Evolutionary conservation across 495 filamentous ascomycete genomes (phyloP).

Genomic region (Xanthoparmelia taractica): DNA sequence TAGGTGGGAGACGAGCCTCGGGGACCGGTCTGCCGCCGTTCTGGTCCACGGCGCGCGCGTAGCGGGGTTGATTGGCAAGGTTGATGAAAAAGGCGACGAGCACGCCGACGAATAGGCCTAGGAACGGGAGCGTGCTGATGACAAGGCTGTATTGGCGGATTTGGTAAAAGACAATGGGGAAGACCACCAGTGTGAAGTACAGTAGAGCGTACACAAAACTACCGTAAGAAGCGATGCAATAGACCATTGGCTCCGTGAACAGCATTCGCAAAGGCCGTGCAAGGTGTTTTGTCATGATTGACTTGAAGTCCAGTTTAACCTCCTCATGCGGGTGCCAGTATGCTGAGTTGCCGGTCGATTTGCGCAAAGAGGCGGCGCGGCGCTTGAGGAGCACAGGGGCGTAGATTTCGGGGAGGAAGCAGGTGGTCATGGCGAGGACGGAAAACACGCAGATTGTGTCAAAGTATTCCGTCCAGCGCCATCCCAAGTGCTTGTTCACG

Average conservation of each 20-base stretch:
- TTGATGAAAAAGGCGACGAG: constrained; percentile 30
- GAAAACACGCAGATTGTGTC: background rate
- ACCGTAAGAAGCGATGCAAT: background rate
- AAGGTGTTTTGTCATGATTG: background rate
- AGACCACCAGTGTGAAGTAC: constrained; percentile 35
- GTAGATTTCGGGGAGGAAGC: background rate
- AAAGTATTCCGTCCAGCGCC: constrained; percentile 2
- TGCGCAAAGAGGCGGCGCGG: background rate
- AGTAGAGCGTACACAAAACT: constrained; percentile 32
- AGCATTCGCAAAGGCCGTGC: constrained; percentile 1
- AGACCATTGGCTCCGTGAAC: background rate
- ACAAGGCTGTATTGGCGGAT: constrained; percentile 33
- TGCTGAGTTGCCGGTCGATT: background rate
- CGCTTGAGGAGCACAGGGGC: background rate
- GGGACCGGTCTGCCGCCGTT: constrained; percentile 28
- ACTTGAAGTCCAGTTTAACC: background rate
- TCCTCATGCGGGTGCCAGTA: constrained; percentile 2
- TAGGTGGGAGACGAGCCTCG: constrained; percentile 39
- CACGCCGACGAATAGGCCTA: constrained; percentile 35
- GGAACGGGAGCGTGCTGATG: constrained; percentile 36
- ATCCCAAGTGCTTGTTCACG: background rate
- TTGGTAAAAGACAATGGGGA: constrained; percentile 39
- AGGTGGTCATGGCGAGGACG: background rate
- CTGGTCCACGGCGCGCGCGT: constrained; percentile 13
- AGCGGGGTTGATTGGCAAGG: constrained; percentile 28